Base-by-base conservation (phyloP, 2,329 filamentous ascomycete genomes). In the Aspergillus candidus region DNA sequence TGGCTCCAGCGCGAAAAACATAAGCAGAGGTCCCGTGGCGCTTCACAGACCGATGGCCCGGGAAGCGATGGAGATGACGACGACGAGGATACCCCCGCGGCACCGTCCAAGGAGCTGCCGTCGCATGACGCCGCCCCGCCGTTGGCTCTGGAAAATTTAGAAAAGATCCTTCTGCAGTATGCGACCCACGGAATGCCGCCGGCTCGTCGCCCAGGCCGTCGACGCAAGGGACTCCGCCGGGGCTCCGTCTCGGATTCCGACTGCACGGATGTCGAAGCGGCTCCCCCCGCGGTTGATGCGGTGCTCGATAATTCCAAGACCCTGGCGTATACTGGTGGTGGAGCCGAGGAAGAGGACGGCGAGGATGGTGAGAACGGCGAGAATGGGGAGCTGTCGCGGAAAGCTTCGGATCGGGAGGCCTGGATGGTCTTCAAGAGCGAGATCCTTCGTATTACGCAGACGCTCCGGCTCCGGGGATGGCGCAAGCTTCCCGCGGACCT, bases 351-450 rank as follows among this genome's bases (percentile, higher is more conserved):
- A 11, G 66, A 70, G 8, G 55, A 59, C 4, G 72, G 74, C 35
- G 64, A 70, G 4, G 55, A 59, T 5, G 72, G 74, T 36, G 64
- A 70, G 4, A 61, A 70, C 3, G 61, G 67, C 35, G 67, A 66
- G 3, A 70, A 68, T 40, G 73, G 22, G 22, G 22, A 27, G 22
- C 8, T 27, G 22, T 27, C 71, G 43, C 72, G 69, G 46, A 73
- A 74, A 32, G 74, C 78, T 29, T 88, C 85, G 60, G 87, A 91
- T 47, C 78, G 74, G 34, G 82, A 87, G 59, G 82, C 82, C 3
- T 96, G 91, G 93, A 62, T 79, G n/a, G 73, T 67, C 7, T 98
- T 96, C 75, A 96, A 96, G 66, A 84, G 82, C 48, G 91, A 98
- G 61, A 93, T 97, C 50, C 78, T 97, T 43, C 85, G 89, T 32